Evolutionary conservation across 1,284 basidiomycete genomes (phyloP).

Genomic region (Macrocystidia cucumis): DNA sequence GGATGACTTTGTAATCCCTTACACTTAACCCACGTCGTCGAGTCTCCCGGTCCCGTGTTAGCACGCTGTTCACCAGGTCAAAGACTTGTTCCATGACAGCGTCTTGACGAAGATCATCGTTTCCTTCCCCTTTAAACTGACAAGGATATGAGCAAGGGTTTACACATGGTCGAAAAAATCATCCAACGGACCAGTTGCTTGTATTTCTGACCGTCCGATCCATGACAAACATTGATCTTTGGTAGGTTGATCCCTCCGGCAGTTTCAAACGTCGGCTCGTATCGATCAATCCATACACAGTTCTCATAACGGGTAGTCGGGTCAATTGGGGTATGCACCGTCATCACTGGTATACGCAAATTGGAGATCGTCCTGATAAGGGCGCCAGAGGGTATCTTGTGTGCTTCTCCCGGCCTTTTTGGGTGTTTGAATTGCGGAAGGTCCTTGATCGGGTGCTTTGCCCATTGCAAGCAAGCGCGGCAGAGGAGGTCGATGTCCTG

Average conservation of each 20-base stretch:
- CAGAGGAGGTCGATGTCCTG: conserved; percentile 62
- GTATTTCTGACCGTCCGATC: conserved; percentile 62
- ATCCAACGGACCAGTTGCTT: conserved; percentile 69
- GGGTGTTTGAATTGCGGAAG: conserved; percentile 14
- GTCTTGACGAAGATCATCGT: conserved; percentile 92
- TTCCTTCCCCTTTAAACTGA: conserved; percentile 88
- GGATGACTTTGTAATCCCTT: conserved; percentile 86
- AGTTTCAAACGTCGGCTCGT: conserved; percentile 50
- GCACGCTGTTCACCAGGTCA: conserved; percentile 78
- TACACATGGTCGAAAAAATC: not conserved
- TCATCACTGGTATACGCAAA: conserved; percentile 77
- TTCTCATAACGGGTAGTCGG: conserved; percentile 58
- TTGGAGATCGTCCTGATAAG: conserved; percentile 42
- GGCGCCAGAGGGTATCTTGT: conserved; percentile 32
- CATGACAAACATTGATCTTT: conserved; percentile 73
- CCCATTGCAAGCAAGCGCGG: conserved; percentile 77
- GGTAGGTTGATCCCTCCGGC: conserved; percentile 83
- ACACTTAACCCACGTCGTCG: conserved; percentile 68
- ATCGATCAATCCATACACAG: conserved; percentile 62
- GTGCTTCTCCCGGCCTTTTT: conserved; percentile 14
- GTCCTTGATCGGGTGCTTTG: conserved; percentile 46
- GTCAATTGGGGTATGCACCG: conserved; percentile 68
- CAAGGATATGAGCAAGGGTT: conserved; percentile 5
- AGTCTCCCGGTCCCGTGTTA: conserved; percentile 71
- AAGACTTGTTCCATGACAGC: conserved; percentile 99